Conservation (phyloP, 306 rosid species). For the Trichosanthes cucumerina region DNA sequence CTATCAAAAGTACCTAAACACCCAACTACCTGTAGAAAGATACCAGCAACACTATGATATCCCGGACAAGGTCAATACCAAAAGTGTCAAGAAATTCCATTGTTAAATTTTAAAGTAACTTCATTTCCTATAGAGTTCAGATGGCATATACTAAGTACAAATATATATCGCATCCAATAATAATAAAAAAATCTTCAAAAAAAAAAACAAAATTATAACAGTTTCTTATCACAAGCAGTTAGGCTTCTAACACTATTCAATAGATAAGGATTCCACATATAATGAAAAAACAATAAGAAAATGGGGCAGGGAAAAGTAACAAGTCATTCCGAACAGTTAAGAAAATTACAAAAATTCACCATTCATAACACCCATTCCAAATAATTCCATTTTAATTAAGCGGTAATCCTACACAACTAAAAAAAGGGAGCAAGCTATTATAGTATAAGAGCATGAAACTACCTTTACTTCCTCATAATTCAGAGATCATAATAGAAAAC, state of each 20-base stretch:
- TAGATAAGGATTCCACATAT: background rate
- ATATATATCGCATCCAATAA: background rate
- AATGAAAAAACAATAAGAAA: background rate
- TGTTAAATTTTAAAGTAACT: background rate
- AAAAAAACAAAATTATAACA: background rate
- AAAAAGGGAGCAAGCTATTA: constrained; percentile 42
- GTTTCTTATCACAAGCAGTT: background rate
- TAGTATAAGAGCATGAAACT: constrained; percentile 83
- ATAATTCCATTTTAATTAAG: constrained; percentile 16
- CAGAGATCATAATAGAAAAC: constrained; percentile 99
- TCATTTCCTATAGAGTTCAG: background rate
- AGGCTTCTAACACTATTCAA: background rate
- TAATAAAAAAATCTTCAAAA: background rate
- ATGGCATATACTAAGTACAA: background rate
- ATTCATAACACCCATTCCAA: constrained; percentile 10
- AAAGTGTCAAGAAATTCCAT: background rate
- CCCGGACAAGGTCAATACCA: background rate
- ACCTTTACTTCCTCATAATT: constrained; percentile 99
- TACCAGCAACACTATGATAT: background rate
- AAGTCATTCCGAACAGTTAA: background rate
- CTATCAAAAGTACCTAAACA: background rate
- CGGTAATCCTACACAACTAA: constrained; percentile 36
- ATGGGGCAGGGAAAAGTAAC: background rate
- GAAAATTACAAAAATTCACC: constrained; percentile 2
- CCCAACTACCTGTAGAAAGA: background rate